These are phyloP conservation scores for Cordyceps pruinosa DNA, from an alignment of 2,329 filamentous ascomycete species.

Conservation along the genomic window DNA sequence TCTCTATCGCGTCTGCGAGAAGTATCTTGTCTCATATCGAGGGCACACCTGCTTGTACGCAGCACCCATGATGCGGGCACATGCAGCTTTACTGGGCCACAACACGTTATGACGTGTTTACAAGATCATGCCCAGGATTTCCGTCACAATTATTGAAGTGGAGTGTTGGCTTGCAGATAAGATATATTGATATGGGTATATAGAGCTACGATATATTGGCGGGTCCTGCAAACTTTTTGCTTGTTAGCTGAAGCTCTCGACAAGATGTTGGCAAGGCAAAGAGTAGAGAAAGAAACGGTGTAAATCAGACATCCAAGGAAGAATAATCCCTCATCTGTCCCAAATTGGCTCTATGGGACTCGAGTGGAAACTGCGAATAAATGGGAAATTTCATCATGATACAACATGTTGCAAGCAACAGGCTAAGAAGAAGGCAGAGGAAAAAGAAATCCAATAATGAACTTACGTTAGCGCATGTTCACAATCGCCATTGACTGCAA, in stretches of 20 bases:
- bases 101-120: too few species aligned
- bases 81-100: too few species aligned
- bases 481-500: neutral
- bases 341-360: slow-evolving; percentile 62
- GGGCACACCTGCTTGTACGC: too few species aligned
- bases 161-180: neutral
- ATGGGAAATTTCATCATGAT: slow-evolving; percentile 66
- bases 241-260: slow-evolving; percentile 19
- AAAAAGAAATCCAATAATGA: slow-evolving; percentile 16
- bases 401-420: slow-evolving; percentile 12
- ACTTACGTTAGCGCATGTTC: slow-evolving; percentile 11
- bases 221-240: slow-evolving; percentile 14
- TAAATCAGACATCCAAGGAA: slow-evolving; percentile 73
- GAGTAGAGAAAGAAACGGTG: slow-evolving; percentile 17
- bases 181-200: slow-evolving; percentile 6
- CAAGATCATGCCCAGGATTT: neutral
- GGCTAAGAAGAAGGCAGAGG: slow-evolving; percentile 6
- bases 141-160: neutral
- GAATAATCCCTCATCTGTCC: slow-evolving; percentile 61
- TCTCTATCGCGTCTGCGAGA: too few species aligned
- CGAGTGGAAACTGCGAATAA: slow-evolving; percentile 88
- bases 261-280: neutral
- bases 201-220: neutral
- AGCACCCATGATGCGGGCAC: neutral
- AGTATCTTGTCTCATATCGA: too few species aligned